Percentiles rank a stretch among this genome's conserved stretches.
Conservation (phyloP, 495 filamentous ascomycete species). For the Aspergillus bridgeri region DNA sequence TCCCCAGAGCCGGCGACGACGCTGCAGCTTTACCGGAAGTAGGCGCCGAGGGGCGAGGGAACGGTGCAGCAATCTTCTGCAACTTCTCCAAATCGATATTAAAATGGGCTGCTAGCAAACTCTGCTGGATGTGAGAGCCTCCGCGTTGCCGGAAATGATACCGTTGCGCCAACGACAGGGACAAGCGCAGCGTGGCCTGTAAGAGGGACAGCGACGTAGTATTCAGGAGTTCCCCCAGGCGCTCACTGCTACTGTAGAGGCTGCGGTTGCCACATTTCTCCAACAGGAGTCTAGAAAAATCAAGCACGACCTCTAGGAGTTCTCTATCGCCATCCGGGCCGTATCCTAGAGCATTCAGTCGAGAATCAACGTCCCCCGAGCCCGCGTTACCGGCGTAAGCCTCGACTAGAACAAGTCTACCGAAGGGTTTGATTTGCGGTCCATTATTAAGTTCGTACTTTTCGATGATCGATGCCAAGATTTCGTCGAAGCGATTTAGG, state of each 20-base stretch:
- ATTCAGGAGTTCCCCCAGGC: conserved; percentile 82
- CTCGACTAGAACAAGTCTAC: conserved; percentile 57
- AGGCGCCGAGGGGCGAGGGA: conserved; percentile 60
- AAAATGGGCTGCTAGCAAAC: conserved; percentile 81
- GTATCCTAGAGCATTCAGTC: conserved; percentile 59
- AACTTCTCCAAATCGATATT: conserved; percentile 90
- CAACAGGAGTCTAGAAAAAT: conserved; percentile 80
- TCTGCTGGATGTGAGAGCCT: conserved; percentile 60
- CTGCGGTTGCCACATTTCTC: conserved; percentile 97
- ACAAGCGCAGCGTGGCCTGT: conserved; percentile 68
- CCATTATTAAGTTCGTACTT: conserved; percentile 79
- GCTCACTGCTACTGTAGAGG: conserved; percentile 87
- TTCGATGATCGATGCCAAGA: conserved; percentile 75
- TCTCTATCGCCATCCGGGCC: conserved; percentile 70
- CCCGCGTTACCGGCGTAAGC: conserved; percentile 42
- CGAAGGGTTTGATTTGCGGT: conserved; percentile 74
- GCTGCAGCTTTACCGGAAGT: conserved; percentile 17
- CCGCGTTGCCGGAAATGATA: conserved; percentile 83
- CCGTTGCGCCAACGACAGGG: conserved; percentile 79
- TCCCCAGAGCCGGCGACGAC: conserved; percentile 45
- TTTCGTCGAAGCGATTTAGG: conserved; percentile 87
- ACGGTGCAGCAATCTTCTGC: conserved; percentile 76
- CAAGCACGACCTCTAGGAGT: conserved; percentile 72
- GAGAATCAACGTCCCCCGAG: conserved; percentile 47
- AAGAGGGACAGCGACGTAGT: conserved; percentile 78